These are phyloP conservation scores for Speleostelium caveatum DNA, from an alignment of 78 protist species.

Conservation along the genomic window DNA sequence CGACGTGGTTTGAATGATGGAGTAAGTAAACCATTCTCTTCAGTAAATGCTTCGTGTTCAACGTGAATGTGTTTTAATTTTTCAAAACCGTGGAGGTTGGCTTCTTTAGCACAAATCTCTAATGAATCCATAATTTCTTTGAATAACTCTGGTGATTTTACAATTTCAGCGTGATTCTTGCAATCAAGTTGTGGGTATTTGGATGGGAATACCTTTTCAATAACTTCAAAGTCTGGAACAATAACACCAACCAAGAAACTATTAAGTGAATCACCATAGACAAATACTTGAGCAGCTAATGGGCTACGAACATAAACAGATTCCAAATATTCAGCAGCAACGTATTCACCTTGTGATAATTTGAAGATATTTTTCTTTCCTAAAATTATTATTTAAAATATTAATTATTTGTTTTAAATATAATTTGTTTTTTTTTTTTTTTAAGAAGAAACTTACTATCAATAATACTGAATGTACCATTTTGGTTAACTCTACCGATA, in stretches of 20 bases:
- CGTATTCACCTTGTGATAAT: slow-evolving; percentile 97
- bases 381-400: slow-evolving; percentile 62
- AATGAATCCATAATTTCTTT: slow-evolving; percentile 64
- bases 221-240: slow-evolving; percentile 80
- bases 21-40: slow-evolving; percentile 85
- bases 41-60: slow-evolving; percentile 67
- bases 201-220: slow-evolving; percentile 7
- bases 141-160: slow-evolving; percentile 16
- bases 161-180: slow-evolving; percentile 23
- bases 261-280: slow-evolving; percentile 82
- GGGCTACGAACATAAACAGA: slow-evolving; percentile 69
- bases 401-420: background rate
- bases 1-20: slow-evolving; percentile 91
- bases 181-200: slow-evolving; percentile 16
- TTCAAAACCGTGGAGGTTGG: slow-evolving; percentile 79
- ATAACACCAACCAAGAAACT: slow-evolving; percentile 82
- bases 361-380: slow-evolving; percentile 97
- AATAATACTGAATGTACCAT: slow-evolving; percentile 89
- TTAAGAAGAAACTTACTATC: background rate
- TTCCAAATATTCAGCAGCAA: slow-evolving; percentile 92
- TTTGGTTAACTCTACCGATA: slow-evolving; percentile 87
- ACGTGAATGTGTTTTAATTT: slow-evolving; percentile 73
- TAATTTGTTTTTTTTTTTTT: no score
- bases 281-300: slow-evolving; percentile 72
- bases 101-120: slow-evolving; percentile 51